Percentiles rank a stretch among this genome's conserved stretches.
Conservation (phyloP, 2,329 filamentous ascomycete genomes). For the Botrytis pseudocinerea region DNA sequence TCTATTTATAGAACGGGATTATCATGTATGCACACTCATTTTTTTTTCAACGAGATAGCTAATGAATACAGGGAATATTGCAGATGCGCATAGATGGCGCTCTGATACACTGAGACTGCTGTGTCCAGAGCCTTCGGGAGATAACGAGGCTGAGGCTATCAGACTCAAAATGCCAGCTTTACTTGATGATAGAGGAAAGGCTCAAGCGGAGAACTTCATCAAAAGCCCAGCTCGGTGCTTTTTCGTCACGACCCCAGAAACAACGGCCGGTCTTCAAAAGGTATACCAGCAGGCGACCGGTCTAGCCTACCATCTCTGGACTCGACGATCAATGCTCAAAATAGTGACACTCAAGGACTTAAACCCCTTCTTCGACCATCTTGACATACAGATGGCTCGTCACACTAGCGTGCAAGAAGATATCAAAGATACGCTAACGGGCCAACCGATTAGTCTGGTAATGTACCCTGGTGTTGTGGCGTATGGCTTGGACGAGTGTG, state of each 20-base stretch:
- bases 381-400: slow-evolving; percentile 5
- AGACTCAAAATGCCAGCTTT: slow-evolving; percentile 12
- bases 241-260: not conserved
- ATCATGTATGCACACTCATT: not conserved
- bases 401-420: slow-evolving; percentile 26
- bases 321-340: slow-evolving; percentile 22
- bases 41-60: not conserved
- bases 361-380: not conserved
- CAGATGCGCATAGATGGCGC: slow-evolving; percentile 31
- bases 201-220: slow-evolving; percentile 19
- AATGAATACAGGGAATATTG: slow-evolving; percentile 20
- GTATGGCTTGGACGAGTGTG: slow-evolving; percentile 26
- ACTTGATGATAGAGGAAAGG: not conserved
- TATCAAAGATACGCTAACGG: slow-evolving; percentile 26
- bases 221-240: slow-evolving; percentile 23
- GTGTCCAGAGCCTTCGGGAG: not conserved
- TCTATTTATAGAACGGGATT: not conserved
- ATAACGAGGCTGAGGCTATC: slow-evolving; percentile 12
- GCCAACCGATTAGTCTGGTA: slow-evolving; percentile 24
- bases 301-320: slow-evolving; percentile 28
- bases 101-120: slow-evolving; percentile 26
- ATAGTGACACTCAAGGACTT: slow-evolving; percentile 23
- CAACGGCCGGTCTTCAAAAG: not conserved
- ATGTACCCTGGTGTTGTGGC: slow-evolving; percentile 26
- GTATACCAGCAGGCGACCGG: slow-evolving; percentile 25